Evolutionary conservation across 345 rosid species (phyloP), one percentile per base, ranked within the genome.

Genomic region (Linum lewisii): DNA sequence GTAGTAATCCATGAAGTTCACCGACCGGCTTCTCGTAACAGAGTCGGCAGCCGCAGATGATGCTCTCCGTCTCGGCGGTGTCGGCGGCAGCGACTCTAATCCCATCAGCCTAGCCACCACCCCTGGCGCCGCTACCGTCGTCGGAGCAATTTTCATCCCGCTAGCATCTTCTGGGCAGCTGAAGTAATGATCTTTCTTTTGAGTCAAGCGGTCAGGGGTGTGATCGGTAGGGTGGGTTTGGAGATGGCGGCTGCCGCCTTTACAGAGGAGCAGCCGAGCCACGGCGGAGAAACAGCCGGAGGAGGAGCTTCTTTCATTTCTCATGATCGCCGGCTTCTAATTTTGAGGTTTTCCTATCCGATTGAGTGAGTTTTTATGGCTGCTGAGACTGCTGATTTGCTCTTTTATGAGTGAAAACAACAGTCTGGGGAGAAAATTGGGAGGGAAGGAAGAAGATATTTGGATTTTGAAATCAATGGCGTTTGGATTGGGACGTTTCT

Each of bases 31-130:
- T 50, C 96, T 72, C 1, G 80, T 25, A 22, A 88, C 88, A 10
- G 73, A 60, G 5, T 80, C 34, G 13, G 8, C 47, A 15, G 11
- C 47, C 16, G 47, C 47, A 4, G 47, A 11, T 14, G 47, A 42
- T 11, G 16, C 18, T 42, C 47, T 42, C 49, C 69, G 73, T 20
- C 74, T 60, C 75, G 72, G 72, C 59, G 63, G 72, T 54, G 77
- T 60, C 21, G 73, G 81, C 6, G 88, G 93, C 70, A 80, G 58
- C 0, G 95, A 79, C 4, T 84, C 90, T 16, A 88, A 67, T 0
- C 98, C 96, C 98, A 92, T 92, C 47, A 92, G 71, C 74, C 84
- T 84, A 5, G 98, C 90, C 37, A 88, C 95, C 21, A 92, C 70
- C 54, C 93, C 88, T 0, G 92, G 81, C 26, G 72, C 62, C 47